phyloP scores from a whole-genome alignment of 345 rosid species.

The Salix brachista region DNA sequence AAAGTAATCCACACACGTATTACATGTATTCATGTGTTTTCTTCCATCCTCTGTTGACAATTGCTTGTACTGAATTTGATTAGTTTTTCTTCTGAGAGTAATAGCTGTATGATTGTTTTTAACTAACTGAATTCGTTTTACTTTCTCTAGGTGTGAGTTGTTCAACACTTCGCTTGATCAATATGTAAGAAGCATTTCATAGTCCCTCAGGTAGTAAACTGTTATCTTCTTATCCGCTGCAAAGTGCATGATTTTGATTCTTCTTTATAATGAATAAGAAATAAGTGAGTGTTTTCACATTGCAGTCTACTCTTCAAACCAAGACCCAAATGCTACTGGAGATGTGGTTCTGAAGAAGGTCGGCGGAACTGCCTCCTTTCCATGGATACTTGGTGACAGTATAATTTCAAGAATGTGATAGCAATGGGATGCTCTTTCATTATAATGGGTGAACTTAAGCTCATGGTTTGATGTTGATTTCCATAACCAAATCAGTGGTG shows the following conservation, averaged over 20 bases:
- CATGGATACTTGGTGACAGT: neutral
- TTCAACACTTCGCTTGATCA: constrained; percentile 73
- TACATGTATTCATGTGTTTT: neutral
- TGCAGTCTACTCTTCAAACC: neutral
- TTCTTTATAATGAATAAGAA: neutral
- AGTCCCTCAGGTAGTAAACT: constrained; percentile 4
- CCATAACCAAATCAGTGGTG: neutral
- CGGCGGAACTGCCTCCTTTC: neutral
- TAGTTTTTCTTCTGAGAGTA: neutral
- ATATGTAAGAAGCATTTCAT: constrained; percentile 74
- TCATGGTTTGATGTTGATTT: neutral
- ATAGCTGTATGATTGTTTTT: neutral
- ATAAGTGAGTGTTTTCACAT: no score
- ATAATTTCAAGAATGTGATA: neutral
- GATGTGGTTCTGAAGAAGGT: neutral
- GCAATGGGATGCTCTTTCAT: neutral
- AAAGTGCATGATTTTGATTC: neutral
- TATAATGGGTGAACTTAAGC: neutral
- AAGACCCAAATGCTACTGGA: neutral
- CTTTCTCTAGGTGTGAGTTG: constrained; percentile 56
- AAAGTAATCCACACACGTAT: neutral
- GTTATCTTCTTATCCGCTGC: neutral
- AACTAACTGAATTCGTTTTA: neutral
- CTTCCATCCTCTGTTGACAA: neutral
- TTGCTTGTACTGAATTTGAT: neutral